Conservation (phyloP, 2,329 filamentous ascomycete genomes). For the Mycosphaerella sp. region DNA sequence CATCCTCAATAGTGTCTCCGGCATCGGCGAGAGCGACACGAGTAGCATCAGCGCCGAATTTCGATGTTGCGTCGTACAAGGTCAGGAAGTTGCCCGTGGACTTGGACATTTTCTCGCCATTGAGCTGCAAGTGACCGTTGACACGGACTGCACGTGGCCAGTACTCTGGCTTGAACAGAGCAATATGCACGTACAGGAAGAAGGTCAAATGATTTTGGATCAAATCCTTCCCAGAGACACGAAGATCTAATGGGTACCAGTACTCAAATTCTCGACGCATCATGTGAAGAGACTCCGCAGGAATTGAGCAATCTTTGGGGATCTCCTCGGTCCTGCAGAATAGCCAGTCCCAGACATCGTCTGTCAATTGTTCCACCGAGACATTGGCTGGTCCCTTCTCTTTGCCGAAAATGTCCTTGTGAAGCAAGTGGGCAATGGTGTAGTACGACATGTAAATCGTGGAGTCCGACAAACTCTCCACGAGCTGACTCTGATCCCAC, state of each 20-base stretch:
- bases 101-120: slow-evolving; percentile 98
- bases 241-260: slow-evolving; percentile 89
- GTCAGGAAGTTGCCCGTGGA: slow-evolving; percentile 97
- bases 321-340: slow-evolving; percentile 73
- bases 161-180: slow-evolving; percentile 79
- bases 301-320: slow-evolving; percentile 57
- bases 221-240: slow-evolving; percentile 85
- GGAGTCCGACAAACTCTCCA: slow-evolving; percentile 86
- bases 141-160: slow-evolving; percentile 82
- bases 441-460: slow-evolving; percentile 90
- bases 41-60: slow-evolving; percentile 91
- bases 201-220: slow-evolving; percentile 95
- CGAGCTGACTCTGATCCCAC: slow-evolving; percentile 85
- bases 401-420: slow-evolving; percentile 77
- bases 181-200: slow-evolving; percentile 88
- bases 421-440: slow-evolving; percentile 50
- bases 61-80: slow-evolving; percentile 73
- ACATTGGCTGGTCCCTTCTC: slow-evolving; percentile 63
- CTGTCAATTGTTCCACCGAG: slow-evolving; percentile 78
- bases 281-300: slow-evolving; percentile 64
- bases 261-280: slow-evolving; percentile 94
- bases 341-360: slow-evolving; percentile 94
- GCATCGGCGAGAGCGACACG: slow-evolving; percentile 89
- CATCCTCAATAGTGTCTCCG: slow-evolving; percentile 88
- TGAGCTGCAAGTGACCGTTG: slow-evolving; percentile 90